phyloP scores from a whole-genome alignment of 2,329 filamentous ascomycete species.

The Ophiosphaerella korrae region DNA sequence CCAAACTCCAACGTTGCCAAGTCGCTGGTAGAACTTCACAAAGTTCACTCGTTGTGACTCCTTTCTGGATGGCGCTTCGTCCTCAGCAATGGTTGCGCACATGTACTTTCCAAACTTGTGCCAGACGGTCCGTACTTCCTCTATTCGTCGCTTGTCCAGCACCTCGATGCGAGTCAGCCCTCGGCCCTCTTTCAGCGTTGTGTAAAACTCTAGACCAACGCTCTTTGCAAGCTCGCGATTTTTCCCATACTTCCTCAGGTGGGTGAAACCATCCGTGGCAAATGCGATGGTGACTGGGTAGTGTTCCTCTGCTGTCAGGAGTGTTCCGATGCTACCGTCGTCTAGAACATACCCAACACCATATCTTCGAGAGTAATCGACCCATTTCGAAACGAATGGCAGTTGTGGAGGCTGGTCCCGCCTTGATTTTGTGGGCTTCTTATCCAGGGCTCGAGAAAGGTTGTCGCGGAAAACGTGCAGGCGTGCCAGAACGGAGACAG shows the following conservation, averaged over 20 bases:
- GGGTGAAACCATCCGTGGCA: conserved; percentile 71
- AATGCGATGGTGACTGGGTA: conserved; percentile 72
- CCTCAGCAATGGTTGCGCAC: conserved; percentile 51
- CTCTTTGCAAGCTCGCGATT: conserved; percentile 53
- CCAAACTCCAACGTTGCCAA: conserved; percentile 82
- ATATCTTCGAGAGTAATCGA: conserved; percentile 87
- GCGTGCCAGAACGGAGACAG: conserved; percentile 51
- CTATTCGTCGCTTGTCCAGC: conserved; percentile 61
- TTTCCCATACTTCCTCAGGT: conserved; percentile 71
- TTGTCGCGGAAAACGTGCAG: conserved; percentile 54
- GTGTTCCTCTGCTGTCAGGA: conserved; percentile 54
- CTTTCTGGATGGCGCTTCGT: conserved; percentile 55
- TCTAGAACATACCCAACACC: conserved; percentile 83
- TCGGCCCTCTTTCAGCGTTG: conserved; percentile 66
- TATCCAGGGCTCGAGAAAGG: conserved; percentile 51
- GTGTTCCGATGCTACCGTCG: conserved; percentile 77
- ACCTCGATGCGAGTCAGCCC: conserved; percentile 69
- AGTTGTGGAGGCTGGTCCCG: conserved; percentile 58
- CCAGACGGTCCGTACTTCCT: conserved; percentile 63
- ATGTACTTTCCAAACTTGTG: conserved; percentile 77
- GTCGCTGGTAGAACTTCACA: conserved; percentile 80
- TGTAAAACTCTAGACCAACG: conserved; percentile 70
- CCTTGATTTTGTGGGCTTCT: conserved; percentile 40
- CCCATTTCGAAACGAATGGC: conserved; percentile 74
- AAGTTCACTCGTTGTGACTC: conserved; percentile 56